Evolutionary conservation across 208 protist species (phyloP), one percentile per base, ranked within the genome.

Genomic region (Tritrichomonas foetus): DNA sequence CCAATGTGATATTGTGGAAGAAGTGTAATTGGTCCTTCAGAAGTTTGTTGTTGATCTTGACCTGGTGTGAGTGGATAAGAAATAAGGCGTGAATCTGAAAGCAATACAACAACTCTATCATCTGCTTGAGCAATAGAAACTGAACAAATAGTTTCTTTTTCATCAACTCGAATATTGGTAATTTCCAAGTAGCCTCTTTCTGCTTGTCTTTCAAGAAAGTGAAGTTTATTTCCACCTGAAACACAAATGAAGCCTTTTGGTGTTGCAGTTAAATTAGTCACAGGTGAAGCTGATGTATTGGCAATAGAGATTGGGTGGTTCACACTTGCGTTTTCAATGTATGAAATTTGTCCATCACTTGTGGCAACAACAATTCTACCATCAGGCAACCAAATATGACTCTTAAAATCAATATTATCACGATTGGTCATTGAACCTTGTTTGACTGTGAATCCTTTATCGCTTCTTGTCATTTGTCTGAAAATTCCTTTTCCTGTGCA

Each of bases 211-310:
- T 84, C 74, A 53, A 84, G 36, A 8, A 49, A 84, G 44, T 84
- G 74, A 44, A 84, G 27, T 49, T 11, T 53, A 44, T 84, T 84
- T 49, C 74, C 74, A n/a, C 44, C 44, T 25, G 74, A 39, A 53
- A 84, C 74, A 44, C 74, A 84, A n/a, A 84, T n/a, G 44, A 84
- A 84, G 16, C 74, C 74, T 53, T 84, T 84, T 33, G 74, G 74
- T 53, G 74, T 84, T 2, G 36, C 9, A 53, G 74, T 84, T n/a
- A 84, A 44, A 53, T 53, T 25, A 39, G 74, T 84, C 27, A 84
- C 36, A 1, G 44, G 16, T 30, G 5, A 11, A 33, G 5, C 36
- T 22, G 74, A 39, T 33, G 27, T 11, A 53, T 84, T 84, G 1
- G 20, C n/a, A 25, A 84, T 84, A 13, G 36, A 20, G 44, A 84